A percentile compares a stretch with the other conserved stretches of the same genome.
Conservation (phyloP, 371 early-diverging fungal species). For the Mucor indicus region DNA sequence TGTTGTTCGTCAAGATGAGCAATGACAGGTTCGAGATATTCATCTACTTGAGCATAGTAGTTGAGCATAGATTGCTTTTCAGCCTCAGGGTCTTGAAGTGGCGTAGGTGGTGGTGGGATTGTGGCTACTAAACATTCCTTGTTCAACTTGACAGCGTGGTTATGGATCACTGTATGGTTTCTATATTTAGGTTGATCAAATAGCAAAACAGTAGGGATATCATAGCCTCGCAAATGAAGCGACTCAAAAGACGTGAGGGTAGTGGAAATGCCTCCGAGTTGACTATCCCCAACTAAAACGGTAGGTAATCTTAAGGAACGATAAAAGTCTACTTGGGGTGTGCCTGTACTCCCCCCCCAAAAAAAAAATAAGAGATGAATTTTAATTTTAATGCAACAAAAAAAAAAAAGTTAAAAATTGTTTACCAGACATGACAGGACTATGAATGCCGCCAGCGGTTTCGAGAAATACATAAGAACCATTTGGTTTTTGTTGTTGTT, state of each 20-base stretch:
- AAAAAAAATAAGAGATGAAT: not conserved
- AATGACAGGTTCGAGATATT: constrained; percentile 45
- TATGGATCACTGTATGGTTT: constrained; percentile 56
- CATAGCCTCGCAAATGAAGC: constrained; percentile 68
- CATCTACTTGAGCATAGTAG: constrained; percentile 59
- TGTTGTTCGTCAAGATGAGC: constrained; percentile 48
- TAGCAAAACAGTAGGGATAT: constrained; percentile 64
- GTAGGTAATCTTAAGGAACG: constrained; percentile 70
- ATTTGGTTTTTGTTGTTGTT: constrained; percentile 24
- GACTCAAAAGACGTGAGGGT: constrained; percentile 76
- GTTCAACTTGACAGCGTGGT: constrained; percentile 12
- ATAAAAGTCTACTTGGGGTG: constrained; percentile 72
- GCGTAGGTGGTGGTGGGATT: constrained; percentile 54
- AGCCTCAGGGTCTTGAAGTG: constrained; percentile 33
- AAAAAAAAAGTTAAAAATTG: too few species aligned
- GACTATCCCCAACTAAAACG: constrained; percentile 73
- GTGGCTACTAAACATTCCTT: constrained; percentile 26
- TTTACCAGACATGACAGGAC: constrained; percentile 76
- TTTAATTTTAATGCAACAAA: not conserved
- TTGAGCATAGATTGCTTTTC: constrained; percentile 52
- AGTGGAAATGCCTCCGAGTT: constrained; percentile 80
- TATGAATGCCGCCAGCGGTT: constrained; percentile 76
- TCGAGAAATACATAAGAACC: constrained; percentile 60
- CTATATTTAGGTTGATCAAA: constrained; percentile 59
- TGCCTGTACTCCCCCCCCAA: constrained; percentile 31